These are phyloP conservation scores for Phytophthora hibernalis DNA, from an alignment of 352 stramenopile genomes.

Conservation along the genomic window DNA sequence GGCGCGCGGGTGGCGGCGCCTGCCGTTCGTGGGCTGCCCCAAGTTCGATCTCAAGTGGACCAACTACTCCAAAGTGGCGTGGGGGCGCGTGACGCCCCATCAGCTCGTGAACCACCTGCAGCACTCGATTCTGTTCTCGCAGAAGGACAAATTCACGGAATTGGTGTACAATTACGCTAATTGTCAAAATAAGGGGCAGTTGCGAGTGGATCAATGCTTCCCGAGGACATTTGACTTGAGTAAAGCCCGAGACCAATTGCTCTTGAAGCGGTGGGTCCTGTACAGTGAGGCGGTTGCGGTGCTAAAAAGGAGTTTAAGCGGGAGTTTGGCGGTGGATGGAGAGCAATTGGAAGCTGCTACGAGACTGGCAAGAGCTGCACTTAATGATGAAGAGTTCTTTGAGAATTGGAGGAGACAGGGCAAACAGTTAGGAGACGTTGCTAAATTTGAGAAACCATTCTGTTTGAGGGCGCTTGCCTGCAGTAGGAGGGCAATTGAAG, in stretches of 20 bases:
- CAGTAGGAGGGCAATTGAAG: constrained; percentile 7
- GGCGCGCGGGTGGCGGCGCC: constrained; percentile 50
- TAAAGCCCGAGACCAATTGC: constrained; percentile 6
- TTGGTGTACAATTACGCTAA: constrained; percentile 41
- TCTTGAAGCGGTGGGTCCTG: constrained; percentile 50
- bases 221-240: constrained; percentile 57
- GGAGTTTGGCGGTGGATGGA: not conserved
- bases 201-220: constrained; percentile 54
- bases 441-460: too few species aligned
- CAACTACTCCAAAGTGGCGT: constrained; percentile 77
- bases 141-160: constrained; percentile 61
- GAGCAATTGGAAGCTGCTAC: constrained; percentile 12
- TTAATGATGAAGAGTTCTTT: constrained; percentile 13
- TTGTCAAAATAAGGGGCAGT: not conserved
- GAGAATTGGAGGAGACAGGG: constrained; percentile 21
- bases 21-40: constrained; percentile 63
- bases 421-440: not conserved
- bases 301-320: constrained; percentile 35
- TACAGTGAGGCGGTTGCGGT: constrained; percentile 58
- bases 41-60: constrained; percentile 68
- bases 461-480: not conserved
- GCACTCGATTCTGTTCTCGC: constrained; percentile 64
- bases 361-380: not conserved
- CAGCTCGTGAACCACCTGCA: constrained; percentile 80
- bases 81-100: constrained; percentile 42